A percentile compares a stretch with the other conserved stretches of the same genome.
phyloP scores from a whole-genome alignment of 2,329 filamentous ascomycete genomes.

The Diaporthe sp. region DNA sequence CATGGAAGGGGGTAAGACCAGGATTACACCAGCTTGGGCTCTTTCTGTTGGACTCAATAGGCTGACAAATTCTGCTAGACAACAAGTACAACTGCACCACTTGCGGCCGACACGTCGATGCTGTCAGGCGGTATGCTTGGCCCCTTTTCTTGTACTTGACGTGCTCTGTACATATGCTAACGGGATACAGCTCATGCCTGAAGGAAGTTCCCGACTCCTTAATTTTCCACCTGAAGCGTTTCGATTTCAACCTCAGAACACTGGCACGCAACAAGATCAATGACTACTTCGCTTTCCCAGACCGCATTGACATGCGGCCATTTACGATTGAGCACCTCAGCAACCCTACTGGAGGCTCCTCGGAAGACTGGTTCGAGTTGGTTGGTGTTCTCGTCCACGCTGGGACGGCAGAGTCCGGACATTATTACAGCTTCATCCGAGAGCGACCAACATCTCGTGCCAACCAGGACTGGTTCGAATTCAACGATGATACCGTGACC shows the following conservation, averaged over 20 bases:
- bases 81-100: slow-evolving; percentile 98
- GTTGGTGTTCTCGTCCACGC: slow-evolving; percentile 96
- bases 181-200: slow-evolving; percentile 77
- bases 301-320: slow-evolving; percentile 85
- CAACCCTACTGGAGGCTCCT: slow-evolving; percentile 66
- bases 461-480: slow-evolving; percentile 82
- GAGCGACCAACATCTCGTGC: slow-evolving; percentile 74
- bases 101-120: slow-evolving; percentile 90
- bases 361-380: slow-evolving; percentile 88
- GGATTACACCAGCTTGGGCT: no score
- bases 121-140: slow-evolving; percentile 80
- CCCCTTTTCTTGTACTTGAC: slow-evolving; percentile 10
- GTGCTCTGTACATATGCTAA: slow-evolving; percentile 36
- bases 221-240: slow-evolving; percentile 94
- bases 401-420: slow-evolving; percentile 92
- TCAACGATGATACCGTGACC: slow-evolving; percentile 90
- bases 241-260: slow-evolving; percentile 84
- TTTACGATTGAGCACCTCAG: slow-evolving; percentile 91
- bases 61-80: slow-evolving; percentile 62
- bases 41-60: neutral
- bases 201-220: slow-evolving; percentile 94
- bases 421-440: slow-evolving; percentile 97
- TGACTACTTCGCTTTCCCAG: slow-evolving; percentile 91
- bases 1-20: slow-evolving; percentile 83
- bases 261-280: slow-evolving; percentile 94